These are phyloP conservation scores for Rhizopus delemar DNA, from an alignment of 371 early-diverging fungal genomes.

Conservation along the genomic window DNA sequence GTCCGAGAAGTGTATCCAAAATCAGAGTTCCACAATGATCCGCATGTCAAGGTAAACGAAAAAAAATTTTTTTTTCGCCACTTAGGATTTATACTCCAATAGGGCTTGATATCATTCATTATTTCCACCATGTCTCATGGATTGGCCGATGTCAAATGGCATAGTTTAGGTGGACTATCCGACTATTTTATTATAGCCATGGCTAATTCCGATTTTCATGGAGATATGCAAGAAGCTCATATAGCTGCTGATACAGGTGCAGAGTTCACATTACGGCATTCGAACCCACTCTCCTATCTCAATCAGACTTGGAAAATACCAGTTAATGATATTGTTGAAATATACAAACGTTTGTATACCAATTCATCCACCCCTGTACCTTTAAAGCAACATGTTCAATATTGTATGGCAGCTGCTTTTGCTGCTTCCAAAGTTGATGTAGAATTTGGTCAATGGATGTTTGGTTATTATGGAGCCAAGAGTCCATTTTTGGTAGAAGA, in stretches of 20 bases:
- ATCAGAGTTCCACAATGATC: slow-evolving; percentile 16
- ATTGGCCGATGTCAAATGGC: slow-evolving; percentile 85
- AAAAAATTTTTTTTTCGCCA: too few relatives aligned
- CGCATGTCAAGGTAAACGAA: slow-evolving; percentile 31
- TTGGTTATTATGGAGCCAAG: slow-evolving; percentile 49
- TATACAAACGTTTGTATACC: slow-evolving; percentile 60
- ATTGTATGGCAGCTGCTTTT: slow-evolving; percentile 67
- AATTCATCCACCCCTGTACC: slow-evolving; percentile 21
- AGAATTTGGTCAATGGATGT: slow-evolving; percentile 45
- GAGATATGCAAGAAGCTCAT: slow-evolving; percentile 65
- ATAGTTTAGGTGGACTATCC: slow-evolving; percentile 66
- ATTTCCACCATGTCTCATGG: slow-evolving; percentile 84
- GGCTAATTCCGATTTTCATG: slow-evolving; percentile 65
- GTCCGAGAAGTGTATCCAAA: slow-evolving; percentile 48
- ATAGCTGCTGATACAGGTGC: slow-evolving; percentile 78
- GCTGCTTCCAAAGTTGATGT: slow-evolving; percentile 67
- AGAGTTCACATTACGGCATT: slow-evolving; percentile 71
- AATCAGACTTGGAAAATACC: slow-evolving; percentile 75
- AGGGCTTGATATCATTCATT: slow-evolving; percentile 74
- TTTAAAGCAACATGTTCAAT: slow-evolving; percentile 39
- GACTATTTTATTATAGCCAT: slow-evolving; percentile 74
- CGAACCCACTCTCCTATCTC: slow-evolving; percentile 46
- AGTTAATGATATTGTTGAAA: slow-evolving; percentile 68
- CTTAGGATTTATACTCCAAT: neutral
- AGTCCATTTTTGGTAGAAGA: slow-evolving; percentile 76